Evolutionary conservation across 31 red algal species (phyloP).

Genomic region (Porphyra umbilicalis): DNA sequence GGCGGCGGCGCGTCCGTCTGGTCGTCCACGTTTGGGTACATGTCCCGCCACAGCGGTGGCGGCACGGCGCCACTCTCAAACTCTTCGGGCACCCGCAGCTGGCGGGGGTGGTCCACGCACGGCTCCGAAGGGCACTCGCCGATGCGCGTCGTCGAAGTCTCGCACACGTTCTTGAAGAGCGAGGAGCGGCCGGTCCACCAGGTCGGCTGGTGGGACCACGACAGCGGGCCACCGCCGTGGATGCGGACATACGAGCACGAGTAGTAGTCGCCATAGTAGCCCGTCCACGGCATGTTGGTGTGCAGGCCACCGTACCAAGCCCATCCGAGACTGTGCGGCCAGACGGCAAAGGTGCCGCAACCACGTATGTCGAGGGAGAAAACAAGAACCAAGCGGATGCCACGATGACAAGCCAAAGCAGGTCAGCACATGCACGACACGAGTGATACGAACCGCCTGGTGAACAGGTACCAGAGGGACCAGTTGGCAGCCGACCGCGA

Average conservation of each 20-base stretch:
- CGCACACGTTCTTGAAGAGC: background rate
- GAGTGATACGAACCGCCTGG: no score
- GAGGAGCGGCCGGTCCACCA: background rate
- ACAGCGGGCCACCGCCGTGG: background rate
- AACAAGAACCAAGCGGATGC: background rate
- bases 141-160: background rate
- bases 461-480: no score
- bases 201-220: background rate
- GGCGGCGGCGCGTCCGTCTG: background rate
- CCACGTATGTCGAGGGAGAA: background rate
- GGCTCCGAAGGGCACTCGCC: background rate
- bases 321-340: background rate
- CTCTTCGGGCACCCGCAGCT: background rate
- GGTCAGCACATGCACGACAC: no score
- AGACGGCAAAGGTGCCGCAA: no score
- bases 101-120: background rate
- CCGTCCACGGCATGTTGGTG: background rate
- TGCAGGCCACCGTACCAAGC: background rate
- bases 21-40: background rate
- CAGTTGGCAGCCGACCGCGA: no score
- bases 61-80: background rate
- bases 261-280: background rate
- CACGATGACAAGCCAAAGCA: background rate
- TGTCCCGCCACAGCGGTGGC: background rate
- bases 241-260: background rate